Percentiles rank a stretch among this genome's conserved stretches.
Conservation (phyloP, 2,329 filamentous ascomycete genomes). For the Aaosphaeria arxii region DNA sequence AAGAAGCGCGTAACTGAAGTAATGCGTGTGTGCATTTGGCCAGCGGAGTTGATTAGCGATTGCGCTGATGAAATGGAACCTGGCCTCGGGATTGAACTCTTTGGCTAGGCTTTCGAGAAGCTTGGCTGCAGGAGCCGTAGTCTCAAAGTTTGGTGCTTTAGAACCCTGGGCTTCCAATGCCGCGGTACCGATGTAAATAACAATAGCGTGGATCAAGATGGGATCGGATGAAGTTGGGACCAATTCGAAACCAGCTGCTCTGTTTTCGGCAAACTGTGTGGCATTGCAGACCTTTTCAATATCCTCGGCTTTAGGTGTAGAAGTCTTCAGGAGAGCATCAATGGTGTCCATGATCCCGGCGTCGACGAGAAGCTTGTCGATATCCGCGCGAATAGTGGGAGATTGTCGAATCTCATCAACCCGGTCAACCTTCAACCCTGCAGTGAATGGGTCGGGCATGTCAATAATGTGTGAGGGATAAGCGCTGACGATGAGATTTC, state of each 20-base stretch:
- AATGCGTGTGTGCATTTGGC: conserved; percentile 85
- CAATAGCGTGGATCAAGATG: conserved; percentile 72
- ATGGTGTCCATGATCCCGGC: conserved; percentile 54
- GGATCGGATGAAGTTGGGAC: conserved; percentile 67
- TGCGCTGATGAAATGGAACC: conserved; percentile 79
- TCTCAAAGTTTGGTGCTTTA: conserved; percentile 63
- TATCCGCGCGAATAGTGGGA: conserved; percentile 64
- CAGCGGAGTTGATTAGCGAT: conserved; percentile 91
- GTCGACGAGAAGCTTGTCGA: conserved; percentile 48
- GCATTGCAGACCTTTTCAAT: conserved; percentile 74
- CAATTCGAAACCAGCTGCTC: conserved; percentile 64
- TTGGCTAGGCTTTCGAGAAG: conserved; percentile 74
- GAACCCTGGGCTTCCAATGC: conserved; percentile 61
- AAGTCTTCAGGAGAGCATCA: conserved; percentile 49
- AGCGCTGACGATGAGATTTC: conserved; percentile 83
- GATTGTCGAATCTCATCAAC: conserved; percentile 70
- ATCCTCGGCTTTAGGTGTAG: conserved; percentile 66
- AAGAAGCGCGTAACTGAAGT: conserved; percentile 82
- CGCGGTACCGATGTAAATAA: conserved; percentile 76
- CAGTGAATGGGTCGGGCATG: conserved; percentile 69
- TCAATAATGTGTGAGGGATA: conserved; percentile 68
- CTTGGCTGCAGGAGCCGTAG: conserved; percentile 64
- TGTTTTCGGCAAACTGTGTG: conserved; percentile 59
- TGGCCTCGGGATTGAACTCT: conserved; percentile 70
- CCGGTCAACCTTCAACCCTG: conserved; percentile 72